These are phyloP conservation scores for Trichosporon sp. DNA, from an alignment of 1,284 basidiomycete species.

Conservation along the genomic window DNA sequence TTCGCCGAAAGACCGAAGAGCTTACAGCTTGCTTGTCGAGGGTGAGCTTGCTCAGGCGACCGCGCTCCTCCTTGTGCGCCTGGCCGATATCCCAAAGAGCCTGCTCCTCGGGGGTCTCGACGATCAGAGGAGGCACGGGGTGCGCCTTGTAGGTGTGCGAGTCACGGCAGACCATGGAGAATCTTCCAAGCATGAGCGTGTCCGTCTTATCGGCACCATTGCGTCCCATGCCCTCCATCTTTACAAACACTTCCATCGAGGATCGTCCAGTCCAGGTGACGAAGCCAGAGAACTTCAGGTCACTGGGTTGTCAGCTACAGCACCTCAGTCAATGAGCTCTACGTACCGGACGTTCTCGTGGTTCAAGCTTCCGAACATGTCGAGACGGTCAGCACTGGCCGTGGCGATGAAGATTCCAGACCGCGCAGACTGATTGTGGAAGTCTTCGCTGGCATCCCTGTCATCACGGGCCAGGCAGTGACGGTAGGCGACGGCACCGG, in stretches of 20 bases:
- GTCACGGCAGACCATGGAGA: slow-evolving; percentile 78
- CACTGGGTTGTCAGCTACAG: slow-evolving; percentile 53
- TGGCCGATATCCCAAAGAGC: slow-evolving; percentile 62
- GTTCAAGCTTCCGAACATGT: slow-evolving; percentile 45
- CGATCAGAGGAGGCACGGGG: slow-evolving; percentile 60
- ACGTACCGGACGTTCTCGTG: slow-evolving; percentile 3
- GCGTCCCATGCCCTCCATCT: slow-evolving; percentile 65
- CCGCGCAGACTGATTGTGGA: slow-evolving; percentile 56
- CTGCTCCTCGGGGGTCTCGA: slow-evolving; percentile 60
- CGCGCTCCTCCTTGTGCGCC: slow-evolving; percentile 57
- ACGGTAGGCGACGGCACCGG: slow-evolving; percentile 74
- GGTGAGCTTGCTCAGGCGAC: slow-evolving; percentile 55
- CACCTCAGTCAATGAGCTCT: not conserved
- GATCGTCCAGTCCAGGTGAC: slow-evolving; percentile 70
- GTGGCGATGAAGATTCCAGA: slow-evolving; percentile 74
- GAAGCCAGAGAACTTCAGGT: slow-evolving; percentile 68
- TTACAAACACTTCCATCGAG: slow-evolving; percentile 74
- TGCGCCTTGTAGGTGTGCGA: slow-evolving; percentile 60
- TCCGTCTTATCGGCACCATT: slow-evolving; percentile 55
- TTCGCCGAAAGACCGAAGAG: not conserved
- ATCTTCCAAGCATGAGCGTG: slow-evolving; percentile 53
- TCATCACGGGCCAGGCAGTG: slow-evolving; percentile 55
- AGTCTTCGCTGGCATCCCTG: slow-evolving; percentile 27
- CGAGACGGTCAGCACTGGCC: slow-evolving; percentile 64
- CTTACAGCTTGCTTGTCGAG: slow-evolving; percentile 59